These are phyloP conservation scores for Solanum peruvianum DNA, from an alignment of 257 asterid species.

Conservation along the genomic window DNA sequence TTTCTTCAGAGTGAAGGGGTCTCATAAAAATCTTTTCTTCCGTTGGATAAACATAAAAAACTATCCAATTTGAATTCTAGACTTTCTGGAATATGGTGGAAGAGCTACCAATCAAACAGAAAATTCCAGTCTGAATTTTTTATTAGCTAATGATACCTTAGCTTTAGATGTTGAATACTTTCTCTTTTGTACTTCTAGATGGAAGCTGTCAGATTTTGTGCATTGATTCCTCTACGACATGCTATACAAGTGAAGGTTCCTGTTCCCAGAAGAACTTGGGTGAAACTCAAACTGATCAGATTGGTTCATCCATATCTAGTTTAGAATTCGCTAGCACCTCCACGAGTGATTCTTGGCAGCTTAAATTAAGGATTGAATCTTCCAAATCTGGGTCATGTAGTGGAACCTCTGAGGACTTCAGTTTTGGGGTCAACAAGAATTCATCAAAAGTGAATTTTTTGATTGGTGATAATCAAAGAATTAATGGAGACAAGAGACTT, in stretches of 20 bases:
- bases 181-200: slow-evolving; percentile 9
- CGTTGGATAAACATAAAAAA: not conserved
- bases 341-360: slow-evolving; percentile 28
- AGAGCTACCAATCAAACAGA: not conserved
- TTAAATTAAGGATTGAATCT: slow-evolving; percentile 47
- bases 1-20: not conserved
- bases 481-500: slow-evolving; percentile 2
- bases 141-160: not conserved
- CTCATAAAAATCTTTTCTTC: not conserved
- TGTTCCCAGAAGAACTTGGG: slow-evolving; percentile 28
- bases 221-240: slow-evolving; percentile 21
- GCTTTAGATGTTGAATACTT: not conserved
- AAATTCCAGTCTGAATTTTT: not conserved
- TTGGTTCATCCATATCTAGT: slow-evolving; percentile 18
- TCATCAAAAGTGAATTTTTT: slow-evolving; percentile 16
- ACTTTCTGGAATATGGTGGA: not conserved
- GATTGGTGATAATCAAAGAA: slow-evolving; percentile 13
- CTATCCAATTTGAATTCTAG: not conserved
- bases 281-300: slow-evolving; percentile 20
- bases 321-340: slow-evolving; percentile 19
- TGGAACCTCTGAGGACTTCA: slow-evolving; percentile 28
- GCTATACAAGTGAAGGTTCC: slow-evolving; percentile 23
- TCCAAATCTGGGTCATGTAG: slow-evolving; percentile 43
- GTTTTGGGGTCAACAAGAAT: slow-evolving; percentile 12
- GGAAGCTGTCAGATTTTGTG: slow-evolving; percentile 8